A percentile compares a stretch with the other conserved stretches of the same genome.
Conservation (phyloP, 2,329 filamentous ascomycete genomes). For the Geosmithia flava region DNA sequence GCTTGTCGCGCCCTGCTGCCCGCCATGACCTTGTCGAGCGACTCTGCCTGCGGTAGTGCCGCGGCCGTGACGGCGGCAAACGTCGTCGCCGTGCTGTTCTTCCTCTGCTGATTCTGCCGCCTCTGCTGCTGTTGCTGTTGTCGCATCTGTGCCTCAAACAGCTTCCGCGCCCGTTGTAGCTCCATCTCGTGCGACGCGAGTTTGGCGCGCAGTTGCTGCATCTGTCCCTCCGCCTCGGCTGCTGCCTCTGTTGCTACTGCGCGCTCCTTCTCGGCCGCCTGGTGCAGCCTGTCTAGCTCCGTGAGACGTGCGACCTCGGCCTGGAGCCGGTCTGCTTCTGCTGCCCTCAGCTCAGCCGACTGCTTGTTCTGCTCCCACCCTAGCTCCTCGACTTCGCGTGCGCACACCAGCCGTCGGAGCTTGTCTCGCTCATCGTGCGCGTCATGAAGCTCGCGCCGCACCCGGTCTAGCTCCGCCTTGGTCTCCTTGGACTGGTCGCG, state of each 20-base stretch:
- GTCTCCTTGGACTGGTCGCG: conserved; percentile 60
- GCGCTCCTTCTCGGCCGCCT: conserved; percentile 50
- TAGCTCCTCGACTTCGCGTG: conserved; percentile 57
- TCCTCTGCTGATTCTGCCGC: not conserved
- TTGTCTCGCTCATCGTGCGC: conserved; percentile 49
- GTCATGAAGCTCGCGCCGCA: conserved; percentile 45
- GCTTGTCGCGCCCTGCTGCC: conserved; percentile 40
- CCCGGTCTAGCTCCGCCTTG: conserved; percentile 40
- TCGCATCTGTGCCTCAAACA: conserved; percentile 36
- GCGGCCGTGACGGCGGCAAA: too few relatives aligned
- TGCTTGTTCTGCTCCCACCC: conserved; percentile 51
- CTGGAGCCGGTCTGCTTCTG: conserved; percentile 47
- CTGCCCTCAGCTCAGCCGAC: conserved; percentile 46
- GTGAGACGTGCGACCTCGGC: conserved; percentile 18
- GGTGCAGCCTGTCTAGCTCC: conserved; percentile 49
- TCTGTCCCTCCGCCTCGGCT: conserved; percentile 43
- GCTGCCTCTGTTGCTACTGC: conserved; percentile 44
- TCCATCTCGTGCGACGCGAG: conserved; percentile 39
- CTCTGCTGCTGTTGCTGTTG: conserved; percentile 25
- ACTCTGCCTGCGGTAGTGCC: not conserved
- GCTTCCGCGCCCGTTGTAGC: conserved; percentile 24
- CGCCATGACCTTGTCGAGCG: conserved; percentile 30
- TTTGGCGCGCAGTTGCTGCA: conserved; percentile 46
- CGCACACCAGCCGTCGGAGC: conserved; percentile 52
- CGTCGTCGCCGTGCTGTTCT: not conserved